Percentiles rank a stretch among this genome's conserved stretches.
These are phyloP conservation scores for Candida albicans DNA, from an alignment of 1,139 yeast species.

Conservation along the genomic window DNA sequence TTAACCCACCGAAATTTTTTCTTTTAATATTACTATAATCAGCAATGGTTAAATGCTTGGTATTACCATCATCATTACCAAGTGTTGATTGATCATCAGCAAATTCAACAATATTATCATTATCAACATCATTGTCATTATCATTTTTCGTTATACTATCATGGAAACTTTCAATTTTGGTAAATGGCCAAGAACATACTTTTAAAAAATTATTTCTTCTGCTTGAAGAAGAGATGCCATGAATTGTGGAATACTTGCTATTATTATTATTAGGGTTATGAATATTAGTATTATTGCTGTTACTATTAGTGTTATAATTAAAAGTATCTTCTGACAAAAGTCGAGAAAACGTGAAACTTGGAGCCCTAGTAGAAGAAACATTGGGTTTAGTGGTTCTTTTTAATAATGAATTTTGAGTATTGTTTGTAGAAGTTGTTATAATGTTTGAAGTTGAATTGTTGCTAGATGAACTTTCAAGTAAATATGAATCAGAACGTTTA, in stretches of 20 bases:
- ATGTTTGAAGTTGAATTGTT: neutral
- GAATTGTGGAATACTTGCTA: constrained; percentile 6
- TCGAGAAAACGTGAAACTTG: constrained; percentile 10
- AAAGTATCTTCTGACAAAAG: constrained; percentile 3
- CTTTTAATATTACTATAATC: too few relatives aligned
- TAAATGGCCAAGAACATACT: constrained; percentile 17
- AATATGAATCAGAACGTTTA: constrained; percentile 12
- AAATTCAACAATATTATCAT: neutral
- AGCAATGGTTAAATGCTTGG: neutral
- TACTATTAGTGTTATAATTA: neutral
- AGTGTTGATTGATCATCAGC: constrained; percentile 3
- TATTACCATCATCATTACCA: constrained; percentile 6
- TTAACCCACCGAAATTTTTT: too few relatives aligned
- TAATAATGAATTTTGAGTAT: neutral
- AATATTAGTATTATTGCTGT: neutral
- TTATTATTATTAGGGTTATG: neutral
- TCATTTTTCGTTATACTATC: constrained; percentile 3
- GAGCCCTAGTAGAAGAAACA: constrained; percentile 9
- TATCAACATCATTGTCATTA: too few relatives aligned
- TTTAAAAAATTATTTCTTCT: constrained; percentile 14
- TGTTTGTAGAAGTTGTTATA: constrained; percentile 1
- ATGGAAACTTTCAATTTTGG: constrained; percentile 10
- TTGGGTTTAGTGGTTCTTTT: constrained; percentile 1
- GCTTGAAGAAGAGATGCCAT: constrained; percentile 5
- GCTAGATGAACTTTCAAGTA: constrained; percentile 9